phyloP scores from a whole-genome alignment of 2,329 filamentous ascomycete species.

The Sporothrix brasiliensis region DNA sequence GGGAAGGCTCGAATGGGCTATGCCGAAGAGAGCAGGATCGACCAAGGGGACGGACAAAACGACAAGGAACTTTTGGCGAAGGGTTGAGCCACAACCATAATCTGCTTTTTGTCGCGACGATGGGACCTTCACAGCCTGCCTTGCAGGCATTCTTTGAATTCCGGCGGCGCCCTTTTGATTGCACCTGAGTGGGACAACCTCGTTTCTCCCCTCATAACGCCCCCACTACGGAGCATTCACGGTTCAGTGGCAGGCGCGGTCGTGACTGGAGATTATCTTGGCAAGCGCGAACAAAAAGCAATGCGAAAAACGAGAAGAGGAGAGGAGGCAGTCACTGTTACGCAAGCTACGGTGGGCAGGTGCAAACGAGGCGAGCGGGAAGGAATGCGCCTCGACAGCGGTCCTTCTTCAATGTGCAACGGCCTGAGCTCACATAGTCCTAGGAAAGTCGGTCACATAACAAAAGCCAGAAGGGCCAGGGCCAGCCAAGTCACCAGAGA shows the following conservation, averaged over 20 bases:
- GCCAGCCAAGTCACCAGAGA: slow-evolving; percentile 4
- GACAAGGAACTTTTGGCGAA: slow-evolving; percentile 19
- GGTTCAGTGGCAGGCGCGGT: not conserved
- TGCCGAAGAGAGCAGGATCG: slow-evolving; percentile 24
- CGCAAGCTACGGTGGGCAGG: not conserved
- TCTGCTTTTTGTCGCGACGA: not conserved
- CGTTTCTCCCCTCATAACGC: slow-evolving; percentile 2
- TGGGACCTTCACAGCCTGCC: slow-evolving; percentile 20
- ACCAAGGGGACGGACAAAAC: not conserved
- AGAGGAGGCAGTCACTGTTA: not conserved
- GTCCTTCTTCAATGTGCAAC: slow-evolving; percentile 11
- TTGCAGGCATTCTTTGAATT: slow-evolving; percentile 27
- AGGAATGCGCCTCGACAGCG: not conserved
- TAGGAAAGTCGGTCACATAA: slow-evolving; percentile 3
- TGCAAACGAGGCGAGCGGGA: not conserved
- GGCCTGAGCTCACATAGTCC: not conserved
- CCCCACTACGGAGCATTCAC: slow-evolving; percentile 1
- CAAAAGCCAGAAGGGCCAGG: not conserved
- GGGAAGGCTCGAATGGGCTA: slow-evolving; percentile 16
- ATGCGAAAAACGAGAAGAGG: not conserved
- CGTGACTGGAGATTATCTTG: not conserved
- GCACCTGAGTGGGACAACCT: slow-evolving; percentile 24
- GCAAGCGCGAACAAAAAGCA: not conserved
- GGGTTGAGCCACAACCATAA: not conserved
- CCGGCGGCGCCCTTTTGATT: slow-evolving; percentile 25